Base-by-base conservation (phyloP, 2,329 filamentous ascomycete genomes). In the Fusarium ambrosium region DNA sequence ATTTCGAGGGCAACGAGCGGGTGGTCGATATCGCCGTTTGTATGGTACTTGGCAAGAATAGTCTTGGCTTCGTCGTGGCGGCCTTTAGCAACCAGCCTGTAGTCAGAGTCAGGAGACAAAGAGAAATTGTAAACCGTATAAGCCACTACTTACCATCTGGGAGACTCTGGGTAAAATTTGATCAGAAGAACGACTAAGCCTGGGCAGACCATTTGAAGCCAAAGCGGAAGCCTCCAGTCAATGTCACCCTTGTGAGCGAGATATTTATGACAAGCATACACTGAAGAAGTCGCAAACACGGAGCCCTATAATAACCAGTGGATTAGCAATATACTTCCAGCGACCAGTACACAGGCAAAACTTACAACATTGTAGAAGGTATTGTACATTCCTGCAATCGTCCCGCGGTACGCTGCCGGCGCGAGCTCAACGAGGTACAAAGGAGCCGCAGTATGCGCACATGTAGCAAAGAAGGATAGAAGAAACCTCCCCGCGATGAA, bases 401-500 rank as follows among this genome's bases (percentile, higher is more conserved):
- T 85, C 27, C 88, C 90, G 64, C 90, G 86, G 76, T 89, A 89
- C 6, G 86, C 84, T 2, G 90, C 89, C 67, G 91, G 90, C 0
- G 89, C 85, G 60, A 91, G 88, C 78, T 92, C 90, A 32, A 89
- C 87, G 14, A 90, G 86, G 75, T 90, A 91, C 3, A 89, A 85
- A 1, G 90, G 90, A 0, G 89, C 89, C 1, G 89, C 88, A 3
- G 87, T 86, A 14, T 87, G 85, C 2, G 88, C 87, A 62, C 91
- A 88, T 1, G 87, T 86, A 34, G 90, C 88, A 61, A 90, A 90
- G 74, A 88, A 89, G 2, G 85, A 85, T 9, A 88, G 78, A 1
- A 88, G 72, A 74, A 88, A 88, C 7, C 87, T 83, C 1, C 86
- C 86, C 18, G 83, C 88, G 79, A 91, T 89, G 76, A 91, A 89